Base-by-base conservation (phyloP, 306 rosid genomes). In the Fragaria ananassa region DNA sequence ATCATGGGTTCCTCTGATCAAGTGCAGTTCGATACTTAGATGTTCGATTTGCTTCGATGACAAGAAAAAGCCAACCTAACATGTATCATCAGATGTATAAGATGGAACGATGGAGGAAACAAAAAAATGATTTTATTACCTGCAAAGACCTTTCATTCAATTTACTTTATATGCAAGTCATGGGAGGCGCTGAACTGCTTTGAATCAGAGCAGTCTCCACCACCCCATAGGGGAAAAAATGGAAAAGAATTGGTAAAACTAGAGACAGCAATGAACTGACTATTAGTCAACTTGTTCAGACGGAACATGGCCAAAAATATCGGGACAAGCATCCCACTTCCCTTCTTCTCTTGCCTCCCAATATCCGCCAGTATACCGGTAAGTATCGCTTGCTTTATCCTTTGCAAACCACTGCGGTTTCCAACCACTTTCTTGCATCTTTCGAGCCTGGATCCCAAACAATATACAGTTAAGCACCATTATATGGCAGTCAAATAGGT, bases 361-460 rank as follows among this genome's bases (percentile, higher is more conserved):
- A 62, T 96, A 96, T 66, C 97, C 99, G 51, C 99, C 97, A 18
- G 78, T 10, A 27, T 91, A 96, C 64, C 85, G 87, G 82, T 93
- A 93, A 18, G 98, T n/a, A 57, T 93, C 99, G 10, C 84, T 91
- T 4, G 74, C 93, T 80, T 89, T 88, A 70, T 96, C 98, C 82
- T 80, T 86, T 0, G 87, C 83, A 78, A 96, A 96, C 99, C 99
- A 96, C 75, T 86, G 91, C 6, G 99, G 98, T 83, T 86, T 89
- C 99, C 99, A 96, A 53, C 99, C 99, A 23, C 93, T 83, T 80
- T 96, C 98, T 87, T 96, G 99, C 99, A 96, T 92, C 84, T 86
- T 89, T 78, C 98, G 88, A 39, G 99, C 97, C 99, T 96, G 85
- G 76, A 84, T 44, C 34, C 25, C 66, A 53, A 79, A 79, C 81